Evolutionary conservation across 257 asterid species (phyloP).

Genomic region (Coffea eugenioides): DNA sequence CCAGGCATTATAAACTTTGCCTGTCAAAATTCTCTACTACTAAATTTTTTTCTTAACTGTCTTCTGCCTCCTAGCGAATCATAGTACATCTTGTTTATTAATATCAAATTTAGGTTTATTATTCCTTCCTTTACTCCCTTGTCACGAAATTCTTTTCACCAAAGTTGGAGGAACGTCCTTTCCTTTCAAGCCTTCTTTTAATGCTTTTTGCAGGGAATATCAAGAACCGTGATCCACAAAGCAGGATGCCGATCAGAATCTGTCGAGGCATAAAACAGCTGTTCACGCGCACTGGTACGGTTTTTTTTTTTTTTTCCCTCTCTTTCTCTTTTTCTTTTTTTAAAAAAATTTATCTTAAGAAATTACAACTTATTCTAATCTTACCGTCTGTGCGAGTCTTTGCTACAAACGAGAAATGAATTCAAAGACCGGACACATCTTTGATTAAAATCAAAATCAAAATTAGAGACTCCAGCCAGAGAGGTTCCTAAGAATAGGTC

Average conservation of each 20-base stretch:
- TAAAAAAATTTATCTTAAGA: no score
- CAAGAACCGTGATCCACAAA: background rate
- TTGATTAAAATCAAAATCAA: no score
- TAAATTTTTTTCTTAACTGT: no score
- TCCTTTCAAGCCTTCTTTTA: background rate
- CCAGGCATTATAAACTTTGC: background rate
- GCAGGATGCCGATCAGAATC: constrained; percentile 6
- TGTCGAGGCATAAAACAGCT: constrained; percentile 5
- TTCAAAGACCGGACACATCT: no score
- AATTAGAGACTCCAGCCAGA: no score
- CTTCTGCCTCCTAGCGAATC: no score
- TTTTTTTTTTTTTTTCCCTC: background rate
- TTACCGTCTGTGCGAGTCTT: no score
- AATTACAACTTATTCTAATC: no score
- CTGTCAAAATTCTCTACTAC: no score
- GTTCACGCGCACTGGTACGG: constrained; percentile 7
- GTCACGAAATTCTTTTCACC: background rate
- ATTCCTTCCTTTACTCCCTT: background rate
- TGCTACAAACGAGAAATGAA: no score
- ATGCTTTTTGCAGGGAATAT: background rate
- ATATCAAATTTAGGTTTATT: background rate
- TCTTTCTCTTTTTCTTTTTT: background rate
- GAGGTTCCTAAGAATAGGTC: no score
- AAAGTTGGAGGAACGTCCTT: background rate
- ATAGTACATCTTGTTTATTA: background rate